Evolutionary conservation across 257 asterid species (phyloP).

Genomic region (Forsythia suspensa): DNA sequence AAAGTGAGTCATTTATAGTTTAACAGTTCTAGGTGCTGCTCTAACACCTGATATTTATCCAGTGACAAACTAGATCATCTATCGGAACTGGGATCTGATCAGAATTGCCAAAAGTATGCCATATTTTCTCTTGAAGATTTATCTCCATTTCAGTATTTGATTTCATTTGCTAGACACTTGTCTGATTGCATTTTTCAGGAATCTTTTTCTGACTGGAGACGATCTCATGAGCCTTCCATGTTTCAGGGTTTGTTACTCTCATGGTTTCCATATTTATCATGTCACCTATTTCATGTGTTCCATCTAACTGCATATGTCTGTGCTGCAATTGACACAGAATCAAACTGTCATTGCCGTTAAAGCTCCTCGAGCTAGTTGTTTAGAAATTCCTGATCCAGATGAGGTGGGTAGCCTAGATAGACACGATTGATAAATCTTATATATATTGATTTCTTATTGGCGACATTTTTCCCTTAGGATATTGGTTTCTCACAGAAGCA

Average conservation of each 20-base stretch:
- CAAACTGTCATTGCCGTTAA: conserved; percentile 60
- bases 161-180: conserved; percentile 20
- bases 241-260: conserved; percentile 48
- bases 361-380: conserved; percentile 77
- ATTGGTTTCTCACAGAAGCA: conserved; percentile 42
- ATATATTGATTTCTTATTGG: conserved; percentile 22
- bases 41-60: conserved; percentile 36
- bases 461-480: conserved; percentile 41
- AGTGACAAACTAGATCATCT: conserved; percentile 63
- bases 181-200: conserved; percentile 45
- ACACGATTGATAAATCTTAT: background rate
- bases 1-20: conserved; percentile 6
- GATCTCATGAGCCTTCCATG: conserved; percentile 67
- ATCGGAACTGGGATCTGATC: conserved; percentile 43
- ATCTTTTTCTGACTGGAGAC: conserved; percentile 60
- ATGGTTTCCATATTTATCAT: conserved; percentile 3
- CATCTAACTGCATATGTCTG: conserved; percentile 12
- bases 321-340: conserved; percentile 44
- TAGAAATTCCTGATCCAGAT: conserved; percentile 83
- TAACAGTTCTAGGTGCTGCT: conserved; percentile 21
- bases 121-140: conserved; percentile 10
- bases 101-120: conserved; percentile 55
- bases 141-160: conserved; percentile 7
- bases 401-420: conserved; percentile 44
- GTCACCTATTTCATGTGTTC: conserved; percentile 14